Evolutionary conservation across 225 moss, liverwort and hornwort species (phyloP).

Genomic region (Ulota crispa): DNA sequence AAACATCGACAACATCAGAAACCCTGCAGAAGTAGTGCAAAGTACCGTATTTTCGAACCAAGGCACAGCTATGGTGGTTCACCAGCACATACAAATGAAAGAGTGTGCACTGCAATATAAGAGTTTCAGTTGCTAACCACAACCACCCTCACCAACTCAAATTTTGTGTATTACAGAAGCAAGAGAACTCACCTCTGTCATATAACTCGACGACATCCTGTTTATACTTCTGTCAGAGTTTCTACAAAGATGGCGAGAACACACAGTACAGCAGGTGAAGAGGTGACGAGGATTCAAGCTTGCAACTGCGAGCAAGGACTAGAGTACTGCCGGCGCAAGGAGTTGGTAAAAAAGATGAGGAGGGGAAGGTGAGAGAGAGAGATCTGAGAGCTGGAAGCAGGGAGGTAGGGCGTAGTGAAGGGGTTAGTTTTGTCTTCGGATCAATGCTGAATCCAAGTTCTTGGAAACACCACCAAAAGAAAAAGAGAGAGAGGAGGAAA

Average conservation of each 20-base stretch:
- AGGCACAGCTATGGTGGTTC: neutral
- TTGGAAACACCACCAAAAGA: neutral
- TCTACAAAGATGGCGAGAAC: neutral
- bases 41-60: neutral
- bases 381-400: neutral
- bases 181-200: constrained; percentile 42
- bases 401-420: no score
- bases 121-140: neutral
- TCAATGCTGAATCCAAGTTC: constrained; percentile 20
- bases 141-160: neutral
- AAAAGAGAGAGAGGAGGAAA: neutral
- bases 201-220: constrained; percentile 42
- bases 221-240: neutral
- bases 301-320: neutral
- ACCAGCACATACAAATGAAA: no score
- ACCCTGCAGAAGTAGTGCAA: neutral
- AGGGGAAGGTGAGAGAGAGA: neutral
- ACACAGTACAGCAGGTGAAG: neutral
- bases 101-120: no score
- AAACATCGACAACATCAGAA: neutral
- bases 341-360: neutral
- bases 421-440: neutral
- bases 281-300: neutral
- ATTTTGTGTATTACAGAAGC: neutral
- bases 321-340: neutral